Percentiles rank a stretch among this genome's conserved stretches.
phyloP scores from a whole-genome alignment of 768 basidiomycete species.

The Boletus rubroflammeus region DNA sequence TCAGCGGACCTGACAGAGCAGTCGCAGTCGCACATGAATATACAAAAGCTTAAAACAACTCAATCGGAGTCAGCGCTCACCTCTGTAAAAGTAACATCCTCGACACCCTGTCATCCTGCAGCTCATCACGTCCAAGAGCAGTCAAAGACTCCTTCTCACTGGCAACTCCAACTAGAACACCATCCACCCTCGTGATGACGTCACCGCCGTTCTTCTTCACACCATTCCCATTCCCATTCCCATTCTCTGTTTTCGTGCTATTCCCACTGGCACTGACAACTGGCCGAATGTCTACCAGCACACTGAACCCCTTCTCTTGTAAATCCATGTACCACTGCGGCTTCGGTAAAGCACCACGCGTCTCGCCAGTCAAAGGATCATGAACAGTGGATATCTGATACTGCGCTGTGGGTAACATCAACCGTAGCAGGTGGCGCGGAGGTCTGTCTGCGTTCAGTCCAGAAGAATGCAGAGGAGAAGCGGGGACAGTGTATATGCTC shows the following conservation, averaged over 20 bases:
- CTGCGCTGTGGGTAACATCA: constrained; percentile 80
- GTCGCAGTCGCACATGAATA: constrained; percentile 1
- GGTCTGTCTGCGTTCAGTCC: constrained; percentile 50
- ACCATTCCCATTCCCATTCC: too few species aligned
- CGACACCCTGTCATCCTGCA: constrained; percentile 65
- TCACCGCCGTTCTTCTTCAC: constrained; percentile 9
- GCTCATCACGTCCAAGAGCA: constrained; percentile 67
- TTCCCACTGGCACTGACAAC: constrained; percentile 30
- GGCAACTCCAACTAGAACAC: constrained; percentile 42
- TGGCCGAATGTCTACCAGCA: constrained; percentile 55
- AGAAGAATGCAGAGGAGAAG: constrained; percentile 78
- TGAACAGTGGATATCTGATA: constrained; percentile 71
- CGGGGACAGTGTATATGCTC: constrained; percentile 71
- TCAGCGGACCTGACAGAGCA: constrained; percentile 43
- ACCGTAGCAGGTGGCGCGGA: constrained; percentile 69
- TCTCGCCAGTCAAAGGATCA: constrained; percentile 79
- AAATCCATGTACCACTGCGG: constrained; percentile 73
- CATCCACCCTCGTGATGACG: constrained; percentile 34
- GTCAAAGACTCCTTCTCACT: constrained; percentile 77
- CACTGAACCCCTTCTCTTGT: constrained; percentile 55
- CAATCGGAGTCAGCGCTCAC: constrained; percentile 34
- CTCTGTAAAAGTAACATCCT: constrained; percentile 67
- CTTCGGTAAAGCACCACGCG: constrained; percentile 52
- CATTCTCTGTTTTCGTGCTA: constrained; percentile 2
- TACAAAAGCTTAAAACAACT: constrained; percentile 3